Percentiles rank a stretch among this genome's conserved stretches.
phyloP scores from a whole-genome alignment of 352 stramenopile species.

The Phytophthora fragariaefolia region DNA sequence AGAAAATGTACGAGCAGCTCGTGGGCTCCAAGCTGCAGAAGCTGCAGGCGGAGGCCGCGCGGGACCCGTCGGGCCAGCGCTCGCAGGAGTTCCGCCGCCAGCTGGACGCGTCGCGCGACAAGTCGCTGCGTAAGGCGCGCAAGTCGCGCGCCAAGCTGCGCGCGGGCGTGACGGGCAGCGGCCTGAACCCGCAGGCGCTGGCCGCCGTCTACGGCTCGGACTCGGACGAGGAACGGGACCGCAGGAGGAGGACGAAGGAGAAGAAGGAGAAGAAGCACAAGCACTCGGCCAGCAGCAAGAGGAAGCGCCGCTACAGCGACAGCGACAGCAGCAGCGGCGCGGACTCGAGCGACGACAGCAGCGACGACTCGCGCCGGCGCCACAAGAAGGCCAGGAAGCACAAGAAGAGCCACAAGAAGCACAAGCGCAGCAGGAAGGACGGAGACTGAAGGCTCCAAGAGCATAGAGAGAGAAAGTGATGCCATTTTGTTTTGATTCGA shows the following conservation, averaged over 20 bases:
- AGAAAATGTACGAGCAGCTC: constrained; percentile 84
- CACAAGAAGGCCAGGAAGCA: constrained; percentile 39
- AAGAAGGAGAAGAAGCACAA: constrained; percentile 49
- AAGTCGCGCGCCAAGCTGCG: constrained; percentile 45
- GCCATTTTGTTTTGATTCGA: constrained; percentile 15
- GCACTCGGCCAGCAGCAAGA: constrained; percentile 25
- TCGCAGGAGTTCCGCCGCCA: constrained; percentile 63
- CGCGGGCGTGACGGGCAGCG: constrained; percentile 42
- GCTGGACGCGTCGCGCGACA: constrained; percentile 71
- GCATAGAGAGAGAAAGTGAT: constrained; percentile 7
- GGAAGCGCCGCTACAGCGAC: no score
- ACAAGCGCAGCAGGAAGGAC: constrained; percentile 61
- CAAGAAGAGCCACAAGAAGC: constrained; percentile 36
- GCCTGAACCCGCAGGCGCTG: constrained; percentile 75
- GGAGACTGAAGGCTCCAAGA: constrained; percentile 5
- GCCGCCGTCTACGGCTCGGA: constrained; percentile 63
- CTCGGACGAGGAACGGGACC: constrained; percentile 16
- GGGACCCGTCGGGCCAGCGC: constrained; percentile 48
- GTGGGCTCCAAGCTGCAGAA: constrained; percentile 76
- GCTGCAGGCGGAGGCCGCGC: constrained; percentile 61
- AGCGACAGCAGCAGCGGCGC: constrained; percentile 28
- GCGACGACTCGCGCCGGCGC: constrained; percentile 24
- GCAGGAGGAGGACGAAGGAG: constrained; percentile 48
- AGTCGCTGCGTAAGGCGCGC: constrained; percentile 60
- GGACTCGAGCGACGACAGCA: constrained; percentile 26